A percentile compares a stretch with the other conserved stretches of the same genome.
These are phyloP conservation scores for Medicago lupulina DNA, from an alignment of 306 rosid genomes.

Conservation along the genomic window DNA sequence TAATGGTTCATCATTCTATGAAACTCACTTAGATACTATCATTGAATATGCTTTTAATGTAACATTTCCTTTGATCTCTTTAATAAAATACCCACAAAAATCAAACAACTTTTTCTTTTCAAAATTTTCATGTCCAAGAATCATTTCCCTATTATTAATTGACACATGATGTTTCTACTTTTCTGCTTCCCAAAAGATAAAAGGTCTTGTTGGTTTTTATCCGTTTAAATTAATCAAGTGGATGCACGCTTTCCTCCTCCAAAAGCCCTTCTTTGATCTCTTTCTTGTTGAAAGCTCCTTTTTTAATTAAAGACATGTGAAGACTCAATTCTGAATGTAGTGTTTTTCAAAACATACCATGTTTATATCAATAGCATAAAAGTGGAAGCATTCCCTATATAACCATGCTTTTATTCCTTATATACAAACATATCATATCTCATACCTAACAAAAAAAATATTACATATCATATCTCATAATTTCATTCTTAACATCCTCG, in stretches of 20 bases:
- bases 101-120: too few relatives aligned
- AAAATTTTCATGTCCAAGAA: not conserved
- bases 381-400: constrained; percentile 17
- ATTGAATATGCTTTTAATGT: too few relatives aligned
- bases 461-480: too few relatives aligned
- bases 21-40: too few relatives aligned
- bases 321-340: constrained; percentile 24
- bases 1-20: too few relatives aligned
- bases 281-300: constrained; percentile 53
- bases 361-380: constrained; percentile 24
- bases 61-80: too few relatives aligned
- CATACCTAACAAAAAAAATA: too few relatives aligned
- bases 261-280: constrained; percentile 37
- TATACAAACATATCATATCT: too few relatives aligned
- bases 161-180: constrained; percentile 2
- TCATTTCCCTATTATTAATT: constrained; percentile 3
- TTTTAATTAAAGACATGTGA: constrained; percentile 50
- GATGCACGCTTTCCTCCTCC: constrained; percentile 42
- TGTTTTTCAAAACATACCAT: not conserved
- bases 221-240: constrained; percentile 45
- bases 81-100: too few relatives aligned
- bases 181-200: constrained; percentile 43
- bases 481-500: too few relatives aligned
- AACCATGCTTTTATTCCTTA: too few relatives aligned
- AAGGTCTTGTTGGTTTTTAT: constrained; percentile 45